Evolutionary conservation across 2,329 filamentous ascomycete species (phyloP), one percentile per base, ranked within the genome.

Genomic region (Calonectria pauciramosa): DNA sequence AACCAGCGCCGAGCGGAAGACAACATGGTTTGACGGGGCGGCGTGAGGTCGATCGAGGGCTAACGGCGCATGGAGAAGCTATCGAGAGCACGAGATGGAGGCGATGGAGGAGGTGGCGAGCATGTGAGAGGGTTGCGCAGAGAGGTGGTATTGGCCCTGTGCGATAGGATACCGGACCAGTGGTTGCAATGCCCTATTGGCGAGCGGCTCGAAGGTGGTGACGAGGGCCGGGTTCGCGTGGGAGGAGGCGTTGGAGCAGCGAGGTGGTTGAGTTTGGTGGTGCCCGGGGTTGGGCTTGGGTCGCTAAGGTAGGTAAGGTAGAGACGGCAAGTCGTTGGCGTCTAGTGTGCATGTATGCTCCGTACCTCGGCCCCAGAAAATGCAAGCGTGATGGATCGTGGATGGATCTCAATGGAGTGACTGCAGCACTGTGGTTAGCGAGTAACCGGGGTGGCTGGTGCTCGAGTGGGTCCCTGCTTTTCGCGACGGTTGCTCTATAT

Each of bases 1-100:
- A 99, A 90, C 96, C 97, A 99, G 89, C 93, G 94, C 88, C 95
- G 94, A 82, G 95, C 94, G 80, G 95, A 93, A 77, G 89, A 87
- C 82, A 93, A 87, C 92, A 93, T 93, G 84, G 70, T 65, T 76
- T 82, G 72, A 71, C 38, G 65, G 52, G 68, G 66, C 71, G 67
- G 41, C 56, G 65, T 51, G 49, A 63, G 52, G 52, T 66, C 36
- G 52, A 20, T 38, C n/a, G 63, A 54, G 63, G 68, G 56, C 77
- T 71, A 80, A 77, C 73, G 73, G 74, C 70, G 67, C 78, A 78
- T 76, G 66, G 34, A 68, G 76, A 32, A 68, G 68, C 70, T 60
- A 64, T 49, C 36, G n/a, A 41, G 56, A n/a, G 59, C 44, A 38
- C 41, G 49, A 30, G 10, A 34, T 69, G 65, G 66, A 54, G 65